A percentile compares a stretch with the other conserved stretches of the same genome.
phyloP scores from a whole-genome alignment of 2,329 filamentous ascomycete genomes.

The Epichloe amarillans region DNA sequence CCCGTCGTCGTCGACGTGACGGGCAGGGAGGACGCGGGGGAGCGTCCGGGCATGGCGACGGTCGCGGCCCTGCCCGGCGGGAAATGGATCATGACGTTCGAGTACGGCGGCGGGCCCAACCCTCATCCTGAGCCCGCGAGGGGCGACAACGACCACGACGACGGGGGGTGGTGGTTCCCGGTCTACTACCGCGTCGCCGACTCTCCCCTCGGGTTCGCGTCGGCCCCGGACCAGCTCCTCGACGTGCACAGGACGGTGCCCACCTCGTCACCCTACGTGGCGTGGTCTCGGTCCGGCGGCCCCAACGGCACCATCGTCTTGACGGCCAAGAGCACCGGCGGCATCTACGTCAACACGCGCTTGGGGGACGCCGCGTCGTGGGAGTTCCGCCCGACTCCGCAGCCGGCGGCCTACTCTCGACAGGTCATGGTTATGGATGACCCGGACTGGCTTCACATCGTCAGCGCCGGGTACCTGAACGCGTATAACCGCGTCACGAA shows the following conservation, averaged over 20 bases:
- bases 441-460: not conserved
- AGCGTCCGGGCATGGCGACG: not conserved
- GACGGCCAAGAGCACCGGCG: not conserved
- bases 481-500: not conserved
- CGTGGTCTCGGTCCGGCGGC: not conserved
- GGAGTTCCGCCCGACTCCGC: not conserved
- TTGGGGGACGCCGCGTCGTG: not conserved
- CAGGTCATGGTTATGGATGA: not conserved
- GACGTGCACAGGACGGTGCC: not conserved
- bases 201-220: not conserved
- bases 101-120: not conserved
- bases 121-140: not conserved
- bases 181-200: not conserved
- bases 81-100: not conserved
- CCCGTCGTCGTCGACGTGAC: not conserved
- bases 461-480: not conserved
- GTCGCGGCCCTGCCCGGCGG: not conserved
- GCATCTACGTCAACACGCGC: not conserved
- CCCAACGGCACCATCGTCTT: not conserved
- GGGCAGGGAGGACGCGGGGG: not conserved
- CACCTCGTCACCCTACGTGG: not conserved
- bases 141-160: too few relatives aligned
- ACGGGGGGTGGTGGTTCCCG: not conserved
- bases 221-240: not conserved
- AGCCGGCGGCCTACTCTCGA: not conserved